A percentile compares a stretch with the other conserved stretches of the same genome.
Conservation (phyloP, 2,329 filamentous ascomycete species). For the Trichoderma endophyticum region DNA sequence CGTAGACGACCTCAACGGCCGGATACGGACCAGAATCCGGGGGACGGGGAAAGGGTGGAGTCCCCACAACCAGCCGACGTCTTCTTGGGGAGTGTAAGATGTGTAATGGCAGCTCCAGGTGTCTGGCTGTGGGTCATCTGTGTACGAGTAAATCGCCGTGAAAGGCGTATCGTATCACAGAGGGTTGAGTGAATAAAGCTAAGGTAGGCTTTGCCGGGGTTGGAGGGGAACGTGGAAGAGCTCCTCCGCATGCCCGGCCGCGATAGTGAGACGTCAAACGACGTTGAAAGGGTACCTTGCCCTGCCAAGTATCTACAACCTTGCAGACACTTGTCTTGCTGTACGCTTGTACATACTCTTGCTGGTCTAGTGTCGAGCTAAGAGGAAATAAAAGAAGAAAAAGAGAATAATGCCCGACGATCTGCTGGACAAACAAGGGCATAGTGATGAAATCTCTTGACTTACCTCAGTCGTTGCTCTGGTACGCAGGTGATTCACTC, state of each 20-base stretch:
- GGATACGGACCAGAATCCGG: constrained; percentile 14
- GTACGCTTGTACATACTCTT: constrained; percentile 7
- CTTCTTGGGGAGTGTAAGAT: constrained; percentile 2
- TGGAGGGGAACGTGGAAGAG: not conserved
- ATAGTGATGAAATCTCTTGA: not conserved
- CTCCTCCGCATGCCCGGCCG: constrained; percentile 18
- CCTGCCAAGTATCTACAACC: constrained; percentile 1
- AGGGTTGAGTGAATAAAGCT: not conserved
- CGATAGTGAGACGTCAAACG: not conserved
- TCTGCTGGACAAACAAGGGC: not conserved
- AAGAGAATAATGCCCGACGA: not conserved
- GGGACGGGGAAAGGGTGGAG: constrained; percentile 14
- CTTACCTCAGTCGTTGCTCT: not conserved
- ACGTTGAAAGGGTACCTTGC: not conserved
- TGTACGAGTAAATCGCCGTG: not conserved
- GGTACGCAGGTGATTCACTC: not conserved
- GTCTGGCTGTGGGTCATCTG: constrained; percentile 10
- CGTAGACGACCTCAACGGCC: not conserved
- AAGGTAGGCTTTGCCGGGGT: not conserved
- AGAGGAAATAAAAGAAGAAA: not conserved
- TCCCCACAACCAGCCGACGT: constrained; percentile 12
- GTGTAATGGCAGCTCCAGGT: not conserved
- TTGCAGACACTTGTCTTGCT: not conserved
- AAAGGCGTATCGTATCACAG: not conserved
- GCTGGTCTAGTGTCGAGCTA: not conserved